phyloP scores from a whole-genome alignment of 148 eudicot species.

The Cornus florida region DNA sequence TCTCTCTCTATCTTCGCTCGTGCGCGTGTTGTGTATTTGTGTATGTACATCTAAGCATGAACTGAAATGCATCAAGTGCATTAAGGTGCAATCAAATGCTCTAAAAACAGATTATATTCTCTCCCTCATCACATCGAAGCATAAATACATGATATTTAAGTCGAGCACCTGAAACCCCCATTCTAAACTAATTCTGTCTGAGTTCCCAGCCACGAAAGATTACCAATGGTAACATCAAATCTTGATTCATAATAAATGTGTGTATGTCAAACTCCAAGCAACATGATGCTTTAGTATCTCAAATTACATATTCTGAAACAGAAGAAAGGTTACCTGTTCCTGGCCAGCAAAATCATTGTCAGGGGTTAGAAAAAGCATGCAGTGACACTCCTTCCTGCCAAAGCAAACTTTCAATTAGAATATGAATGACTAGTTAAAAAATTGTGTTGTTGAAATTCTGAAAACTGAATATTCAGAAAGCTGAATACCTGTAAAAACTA shows the following conservation, averaged over 20 bases:
- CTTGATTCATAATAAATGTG: not conserved
- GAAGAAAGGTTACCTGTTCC: conserved; percentile 62
- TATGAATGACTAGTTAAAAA: conserved; percentile 2
- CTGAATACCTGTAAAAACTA: not conserved
- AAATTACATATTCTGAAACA: not conserved
- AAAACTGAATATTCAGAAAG: not conserved
- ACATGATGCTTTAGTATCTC: not conserved
- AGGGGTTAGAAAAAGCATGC: conserved; percentile 96
- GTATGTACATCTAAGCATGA: not conserved
- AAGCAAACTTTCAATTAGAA: conserved; percentile 11
- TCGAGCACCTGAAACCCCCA: not conserved
- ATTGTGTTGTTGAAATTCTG: not conserved
- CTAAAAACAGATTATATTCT: not conserved
- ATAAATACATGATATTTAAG: too few species aligned
- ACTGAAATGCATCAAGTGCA: not conserved
- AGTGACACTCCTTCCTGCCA: conserved; percentile 97
- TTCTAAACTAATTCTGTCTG: not conserved
- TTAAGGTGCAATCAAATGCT: not conserved
- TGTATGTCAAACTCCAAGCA: not conserved
- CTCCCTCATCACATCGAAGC: not conserved
- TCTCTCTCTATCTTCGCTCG: not conserved
- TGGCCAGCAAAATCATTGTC: conserved; percentile 95
- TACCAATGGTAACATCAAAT: not conserved
- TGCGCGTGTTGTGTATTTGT: too few species aligned
- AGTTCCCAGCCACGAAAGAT: not conserved